Percentiles rank a stretch among this genome's conserved stretches.
Conservation (phyloP, 805 yeast genomes). For the Scheffersomyces coipomensis region DNA sequence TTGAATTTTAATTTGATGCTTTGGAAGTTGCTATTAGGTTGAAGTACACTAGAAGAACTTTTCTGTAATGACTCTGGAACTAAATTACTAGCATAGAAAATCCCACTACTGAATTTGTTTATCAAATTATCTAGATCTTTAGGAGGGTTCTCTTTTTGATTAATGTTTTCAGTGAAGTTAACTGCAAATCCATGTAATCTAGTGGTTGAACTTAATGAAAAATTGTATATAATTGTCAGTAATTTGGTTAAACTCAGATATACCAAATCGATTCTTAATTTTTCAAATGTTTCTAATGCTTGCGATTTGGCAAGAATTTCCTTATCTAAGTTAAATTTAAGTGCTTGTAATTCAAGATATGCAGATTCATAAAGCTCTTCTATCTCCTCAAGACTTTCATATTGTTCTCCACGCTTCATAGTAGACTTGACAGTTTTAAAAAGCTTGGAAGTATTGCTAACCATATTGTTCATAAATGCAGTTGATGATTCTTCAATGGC, state of each 20-base stretch:
- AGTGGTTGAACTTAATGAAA: constrained; percentile 21
- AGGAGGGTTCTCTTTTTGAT: constrained; percentile 16
- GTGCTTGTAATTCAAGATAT: constrained; percentile 31
- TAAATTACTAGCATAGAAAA: constrained; percentile 35
- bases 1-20: constrained; percentile 37
- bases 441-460: constrained; percentile 24
- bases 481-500: constrained; percentile 6
- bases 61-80: constrained; percentile 31
- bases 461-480: constrained; percentile 18
- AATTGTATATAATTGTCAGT: constrained; percentile 30
- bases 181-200: constrained; percentile 21
- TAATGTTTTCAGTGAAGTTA: constrained; percentile 15
- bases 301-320: constrained; percentile 20
- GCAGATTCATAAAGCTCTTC: constrained; percentile 32
- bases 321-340: constrained; percentile 27
- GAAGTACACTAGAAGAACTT: no score
- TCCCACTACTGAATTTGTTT: constrained; percentile 31
- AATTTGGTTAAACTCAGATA: constrained; percentile 31
- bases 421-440: constrained; percentile 31
- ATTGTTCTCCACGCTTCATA: constrained; percentile 25
- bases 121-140: constrained; percentile 24
- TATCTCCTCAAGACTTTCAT: constrained; percentile 23
- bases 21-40: constrained; percentile 31
- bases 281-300: constrained; percentile 34
- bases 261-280: constrained; percentile 28